Evolutionary conservation across 768 basidiomycete species (phyloP).

Genomic region (Naganishia vishniacii): DNA sequence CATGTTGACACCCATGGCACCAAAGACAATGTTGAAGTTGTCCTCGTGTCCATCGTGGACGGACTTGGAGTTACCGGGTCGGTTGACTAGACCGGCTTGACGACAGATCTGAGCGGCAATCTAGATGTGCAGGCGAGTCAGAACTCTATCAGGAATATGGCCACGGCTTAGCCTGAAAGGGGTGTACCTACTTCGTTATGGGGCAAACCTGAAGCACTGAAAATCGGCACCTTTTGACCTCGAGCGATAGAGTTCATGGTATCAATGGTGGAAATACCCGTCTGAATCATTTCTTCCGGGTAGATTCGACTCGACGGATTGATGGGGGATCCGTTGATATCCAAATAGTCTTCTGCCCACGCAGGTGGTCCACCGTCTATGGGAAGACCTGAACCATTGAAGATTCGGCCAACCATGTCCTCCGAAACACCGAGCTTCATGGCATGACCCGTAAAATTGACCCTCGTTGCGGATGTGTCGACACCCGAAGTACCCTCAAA

Average conservation of each 20-base stretch:
- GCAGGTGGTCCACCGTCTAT: conserved; percentile 99
- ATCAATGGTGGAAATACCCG: conserved; percentile 86
- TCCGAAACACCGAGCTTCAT: conserved; percentile 99
- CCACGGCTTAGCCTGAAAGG: neutral
- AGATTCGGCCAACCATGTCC: conserved; percentile 97
- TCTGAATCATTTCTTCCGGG: conserved; percentile 99
- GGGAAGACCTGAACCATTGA: conserved; percentile 96
- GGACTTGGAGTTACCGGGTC: conserved; percentile 76
- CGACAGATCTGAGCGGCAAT: conserved; percentile 99
- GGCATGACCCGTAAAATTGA: conserved; percentile 94
- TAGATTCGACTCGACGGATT: conserved; percentile 75
- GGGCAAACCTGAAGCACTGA: conserved; percentile 95
- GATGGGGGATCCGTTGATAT: conserved; percentile 98
- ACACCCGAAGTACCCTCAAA: conserved; percentile 97
- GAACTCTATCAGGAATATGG: conserved; percentile 15
- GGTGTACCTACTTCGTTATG: conserved; percentile 78
- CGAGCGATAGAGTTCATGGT: conserved; percentile 83
- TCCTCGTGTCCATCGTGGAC: conserved; percentile 99
- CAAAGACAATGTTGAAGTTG: conserved; percentile 99
- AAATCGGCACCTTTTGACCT: conserved; percentile 99
- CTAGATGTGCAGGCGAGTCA: no score
- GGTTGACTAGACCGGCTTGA: conserved; percentile 93
- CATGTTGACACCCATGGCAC: conserved; percentile 99
- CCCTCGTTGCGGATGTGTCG: conserved; percentile 93
- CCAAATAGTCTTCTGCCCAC: conserved; percentile 97